Evolutionary conservation across 2,329 filamentous ascomycete genomes (phyloP), one percentile per base, ranked within the genome.

Genomic region (Fusarium vanettenii): DNA sequence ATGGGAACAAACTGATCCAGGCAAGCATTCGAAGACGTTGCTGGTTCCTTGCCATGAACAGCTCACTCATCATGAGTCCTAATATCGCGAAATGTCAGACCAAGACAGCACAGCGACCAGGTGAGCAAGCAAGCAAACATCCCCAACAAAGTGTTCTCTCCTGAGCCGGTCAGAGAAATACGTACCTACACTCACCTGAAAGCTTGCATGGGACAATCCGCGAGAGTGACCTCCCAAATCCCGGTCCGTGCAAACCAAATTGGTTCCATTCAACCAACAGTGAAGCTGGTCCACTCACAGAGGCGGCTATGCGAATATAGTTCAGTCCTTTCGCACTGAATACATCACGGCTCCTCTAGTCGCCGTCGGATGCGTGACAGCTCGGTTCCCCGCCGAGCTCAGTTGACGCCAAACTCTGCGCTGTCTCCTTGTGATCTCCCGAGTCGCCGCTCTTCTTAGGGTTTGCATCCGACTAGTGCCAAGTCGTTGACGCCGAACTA

Each of bases 401-500:
- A 27, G 33, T 60, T 39, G 43, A 62, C 61, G 63, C 62, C 66
- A 72, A 69, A 74, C 65, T 72, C 67, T 64, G 56, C 64, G 41
- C 63, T 45, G 63, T 59, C 63, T 61, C 60, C 48, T 59, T 69
- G 57, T 43, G 48, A 45, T 70, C 43, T 55, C 31, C 43, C 57
- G 37, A 43, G 52, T 61, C 62, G 63, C 71, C 56, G 63, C 70
- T 41, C 50, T 39, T 63, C 57, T 63, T 71, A 60, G 66, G 62
- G 67, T 71, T 69, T 60, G 65, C 67, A 57, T 72, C 65, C 56
- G 61, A 31, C 60, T 72, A 60, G 64, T 68, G 60, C 71, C 56
- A 66, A 70, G 67, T 56, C 67, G 66, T 66, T 48, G 59, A 56
- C 45, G 60, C 66, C 56, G 61, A 64, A 72, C 62, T 72, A 62